Evolutionary conservation across 129 eudicot genomes (phyloP).

Genomic region (Helichrysum umbraculigerum): DNA sequence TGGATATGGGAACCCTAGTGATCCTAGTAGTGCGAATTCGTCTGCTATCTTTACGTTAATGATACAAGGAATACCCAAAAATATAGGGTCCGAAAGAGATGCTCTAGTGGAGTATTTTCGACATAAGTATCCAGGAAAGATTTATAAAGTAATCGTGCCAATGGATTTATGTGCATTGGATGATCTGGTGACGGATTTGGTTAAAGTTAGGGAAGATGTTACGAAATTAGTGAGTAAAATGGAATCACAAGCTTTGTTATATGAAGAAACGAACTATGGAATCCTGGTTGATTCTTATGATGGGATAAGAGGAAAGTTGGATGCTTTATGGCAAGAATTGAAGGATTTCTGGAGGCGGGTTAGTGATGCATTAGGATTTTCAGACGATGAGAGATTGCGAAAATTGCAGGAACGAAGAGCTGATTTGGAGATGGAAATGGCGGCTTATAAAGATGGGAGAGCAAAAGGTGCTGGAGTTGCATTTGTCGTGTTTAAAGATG

Average conservation of each 20-base stretch:
- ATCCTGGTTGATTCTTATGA: constrained; percentile 27
- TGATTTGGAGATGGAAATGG: constrained; percentile 95
- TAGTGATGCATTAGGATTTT: constrained; percentile 57
- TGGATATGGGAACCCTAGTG: constrained; percentile 82
- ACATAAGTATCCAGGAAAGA: constrained; percentile 80
- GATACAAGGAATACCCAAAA: constrained; percentile 84
- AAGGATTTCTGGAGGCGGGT: constrained; percentile 64
- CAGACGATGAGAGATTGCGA: constrained; percentile 76
- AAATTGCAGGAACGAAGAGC: constrained; percentile 93
- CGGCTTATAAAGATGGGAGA: constrained; percentile 82
- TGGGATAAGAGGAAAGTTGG: constrained; percentile 37
- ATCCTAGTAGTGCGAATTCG: constrained; percentile 48
- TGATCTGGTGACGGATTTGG: constrained; percentile 79
- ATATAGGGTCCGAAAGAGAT: constrained; percentile 56
- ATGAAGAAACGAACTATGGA: constrained; percentile 38
- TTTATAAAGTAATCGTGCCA: constrained; percentile 71
- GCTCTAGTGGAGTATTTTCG: constrained; percentile 76
- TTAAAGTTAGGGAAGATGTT: constrained; percentile 79
- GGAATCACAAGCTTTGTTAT: constrained; percentile 50
- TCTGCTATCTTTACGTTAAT: constrained; percentile 77
- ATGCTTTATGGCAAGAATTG: constrained; percentile 46
- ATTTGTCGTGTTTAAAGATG: constrained; percentile 95
- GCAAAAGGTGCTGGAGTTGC: constrained; percentile 98
- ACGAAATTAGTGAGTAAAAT: constrained; percentile 65
- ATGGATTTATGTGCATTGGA: constrained; percentile 97